Evolutionary conservation across 2,329 filamentous ascomycete species (phyloP).

Genomic region (Neofusicoccum kwambonambiense): DNA sequence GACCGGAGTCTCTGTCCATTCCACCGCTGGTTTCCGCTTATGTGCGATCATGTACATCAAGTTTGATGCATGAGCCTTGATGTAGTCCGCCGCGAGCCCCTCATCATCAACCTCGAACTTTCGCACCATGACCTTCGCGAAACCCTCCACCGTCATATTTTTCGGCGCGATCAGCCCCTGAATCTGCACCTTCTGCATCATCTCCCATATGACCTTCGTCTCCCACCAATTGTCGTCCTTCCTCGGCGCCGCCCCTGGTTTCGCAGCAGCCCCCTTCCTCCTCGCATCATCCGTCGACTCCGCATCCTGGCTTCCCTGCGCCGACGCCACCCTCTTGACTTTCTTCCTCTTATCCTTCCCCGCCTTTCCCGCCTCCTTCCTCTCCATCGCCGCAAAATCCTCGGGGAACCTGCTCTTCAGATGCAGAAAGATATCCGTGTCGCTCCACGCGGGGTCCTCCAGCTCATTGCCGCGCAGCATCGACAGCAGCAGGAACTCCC

Average conservation of each 20-base stretch:
- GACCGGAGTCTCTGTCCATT: conserved; percentile 33
- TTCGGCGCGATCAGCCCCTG: conserved; percentile 30
- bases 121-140: conserved; percentile 34
- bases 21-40: conserved; percentile 29
- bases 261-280: background rate
- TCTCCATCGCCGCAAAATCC: conserved; percentile 15
- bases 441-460: conserved; percentile 45
- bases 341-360: conserved; percentile 7
- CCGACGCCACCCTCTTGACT: background rate
- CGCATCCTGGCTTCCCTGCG: background rate
- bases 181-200: conserved; percentile 40
- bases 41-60: conserved; percentile 40
- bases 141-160: conserved; percentile 32
- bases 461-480: conserved; percentile 41
- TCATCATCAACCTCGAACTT: conserved; percentile 39
- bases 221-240: conserved; percentile 43
- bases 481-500: conserved; percentile 45
- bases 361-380: conserved; percentile 25
- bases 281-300: background rate
- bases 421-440: conserved; percentile 43
- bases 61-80: conserved; percentile 37
- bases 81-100: conserved; percentile 31
- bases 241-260: conserved; percentile 24
- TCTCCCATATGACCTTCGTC: conserved; percentile 37
- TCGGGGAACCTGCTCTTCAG: conserved; percentile 40